A percentile compares a stretch with the other conserved stretches of the same genome.
Evolutionary conservation across 2,329 filamentous ascomycete genomes (phyloP).

Genomic region (Fusarium sp.): DNA sequence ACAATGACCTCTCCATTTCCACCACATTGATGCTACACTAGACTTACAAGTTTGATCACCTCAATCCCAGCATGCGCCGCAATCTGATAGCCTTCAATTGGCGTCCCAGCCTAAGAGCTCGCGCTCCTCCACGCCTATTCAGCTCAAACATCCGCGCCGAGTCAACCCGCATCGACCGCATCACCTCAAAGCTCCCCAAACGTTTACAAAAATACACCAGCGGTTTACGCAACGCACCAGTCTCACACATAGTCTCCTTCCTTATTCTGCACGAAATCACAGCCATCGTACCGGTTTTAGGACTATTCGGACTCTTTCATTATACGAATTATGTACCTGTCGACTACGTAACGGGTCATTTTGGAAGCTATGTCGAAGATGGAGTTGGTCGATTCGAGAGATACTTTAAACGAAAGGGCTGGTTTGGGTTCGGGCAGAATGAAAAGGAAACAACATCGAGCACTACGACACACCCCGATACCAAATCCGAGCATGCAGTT

Average conservation of each 20-base stretch:
- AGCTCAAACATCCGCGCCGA: constrained; percentile 30
- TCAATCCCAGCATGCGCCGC: constrained; percentile 42
- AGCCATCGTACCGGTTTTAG: constrained; percentile 81
- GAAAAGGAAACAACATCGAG: constrained; percentile 23
- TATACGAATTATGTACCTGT: constrained; percentile 79
- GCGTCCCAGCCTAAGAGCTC: constrained; percentile 32
- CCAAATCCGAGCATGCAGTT: constrained; percentile 47
- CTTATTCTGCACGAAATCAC: constrained; percentile 92
- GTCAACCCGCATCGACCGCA: constrained; percentile 56
- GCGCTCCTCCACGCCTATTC: constrained; percentile 11
- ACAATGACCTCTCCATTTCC: background rate
- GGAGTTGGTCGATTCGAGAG: constrained; percentile 79
- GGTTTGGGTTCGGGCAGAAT: constrained; percentile 72
- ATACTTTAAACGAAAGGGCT: constrained; percentile 83
- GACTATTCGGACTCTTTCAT: constrained; percentile 81
- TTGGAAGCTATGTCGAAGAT: constrained; percentile 64
- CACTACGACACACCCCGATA: constrained; percentile 6
- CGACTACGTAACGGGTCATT: constrained; percentile 61
- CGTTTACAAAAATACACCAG: constrained; percentile 76
- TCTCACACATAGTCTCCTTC: constrained; percentile 87
- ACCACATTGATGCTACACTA: background rate
- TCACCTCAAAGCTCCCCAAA: constrained; percentile 68
- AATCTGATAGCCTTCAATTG: constrained; percentile 38
- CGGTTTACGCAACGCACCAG: constrained; percentile 78
- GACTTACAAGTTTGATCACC: background rate